A percentile compares a stretch with the other conserved stretches of the same genome.
Evolutionary conservation across 2,329 filamentous ascomycete species (phyloP).

Genomic region (Verticillium nubilum): DNA sequence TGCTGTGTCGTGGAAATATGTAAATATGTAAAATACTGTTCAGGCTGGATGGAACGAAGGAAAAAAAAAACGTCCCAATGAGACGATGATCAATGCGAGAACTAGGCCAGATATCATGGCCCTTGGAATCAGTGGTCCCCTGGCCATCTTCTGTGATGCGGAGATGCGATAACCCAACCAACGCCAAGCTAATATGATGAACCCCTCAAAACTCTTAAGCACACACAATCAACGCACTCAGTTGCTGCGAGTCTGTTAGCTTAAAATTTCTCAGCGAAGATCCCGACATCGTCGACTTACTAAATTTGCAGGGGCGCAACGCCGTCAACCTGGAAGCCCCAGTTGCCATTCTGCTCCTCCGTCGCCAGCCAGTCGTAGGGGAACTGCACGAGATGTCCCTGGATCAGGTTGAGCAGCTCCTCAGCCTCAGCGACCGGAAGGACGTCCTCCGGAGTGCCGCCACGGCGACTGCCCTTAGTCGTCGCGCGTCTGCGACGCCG

Average conservation of each 20-base stretch:
- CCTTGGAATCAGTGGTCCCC: not conserved
- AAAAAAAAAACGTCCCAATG: not conserved
- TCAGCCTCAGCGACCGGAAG: conserved; percentile 72
- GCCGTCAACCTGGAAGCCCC: conserved; percentile 94
- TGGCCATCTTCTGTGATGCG: not conserved
- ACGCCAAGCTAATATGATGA: not conserved
- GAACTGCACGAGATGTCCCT: conserved; percentile 86
- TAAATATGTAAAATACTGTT: not conserved
- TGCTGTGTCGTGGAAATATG: not conserved
- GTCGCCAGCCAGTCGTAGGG: conserved; percentile 93
- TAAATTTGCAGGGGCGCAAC: conserved; percentile 97
- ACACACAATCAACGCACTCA: conserved; percentile 13
- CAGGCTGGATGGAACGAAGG: not conserved
- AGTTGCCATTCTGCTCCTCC: conserved; percentile 90
- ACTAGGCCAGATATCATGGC: not conserved
- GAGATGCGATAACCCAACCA: not conserved
- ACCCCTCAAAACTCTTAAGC: not conserved
- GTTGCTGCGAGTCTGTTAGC: conserved; percentile 26
- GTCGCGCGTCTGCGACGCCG: conserved; percentile 62
- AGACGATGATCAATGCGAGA: not conserved
- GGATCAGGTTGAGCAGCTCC: conserved; percentile 72
- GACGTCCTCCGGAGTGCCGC: conserved; percentile 68
- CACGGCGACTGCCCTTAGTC: conserved; percentile 62
- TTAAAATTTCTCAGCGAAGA: not conserved
- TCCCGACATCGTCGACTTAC: conserved; percentile 45